Conservation (phyloP, 768 basidiomycete genomes). For the Epithele typhae region DNA sequence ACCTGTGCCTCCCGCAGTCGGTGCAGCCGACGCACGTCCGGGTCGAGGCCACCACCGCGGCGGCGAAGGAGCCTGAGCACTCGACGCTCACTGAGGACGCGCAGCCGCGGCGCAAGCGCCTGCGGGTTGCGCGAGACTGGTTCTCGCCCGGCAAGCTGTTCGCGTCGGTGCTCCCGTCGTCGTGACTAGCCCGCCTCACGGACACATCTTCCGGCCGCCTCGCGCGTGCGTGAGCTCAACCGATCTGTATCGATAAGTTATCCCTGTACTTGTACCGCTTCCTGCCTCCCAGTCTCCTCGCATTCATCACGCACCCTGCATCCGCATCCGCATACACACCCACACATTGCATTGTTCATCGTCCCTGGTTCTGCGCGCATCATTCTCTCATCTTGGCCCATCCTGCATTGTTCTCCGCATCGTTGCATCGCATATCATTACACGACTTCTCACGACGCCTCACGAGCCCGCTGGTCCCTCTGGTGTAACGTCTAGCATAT, state of each 20-base stretch:
- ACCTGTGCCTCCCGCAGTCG: conserved; percentile 18
- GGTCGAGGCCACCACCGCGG: neutral
- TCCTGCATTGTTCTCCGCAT: conserved; percentile 3
- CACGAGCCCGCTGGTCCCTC: conserved; percentile 9
- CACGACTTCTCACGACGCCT: conserved; percentile 1
- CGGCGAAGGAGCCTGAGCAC: conserved; percentile 11
- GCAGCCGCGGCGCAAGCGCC: conserved; percentile 25
- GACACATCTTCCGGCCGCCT: neutral
- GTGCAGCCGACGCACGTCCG: conserved; percentile 2
- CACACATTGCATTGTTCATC: conserved; percentile 5
- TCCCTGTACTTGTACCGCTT: conserved; percentile 8
- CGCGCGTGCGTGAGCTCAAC: conserved; percentile 3
- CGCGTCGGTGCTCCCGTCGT: conserved; percentile 25
- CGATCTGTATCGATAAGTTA: conserved; percentile 11
- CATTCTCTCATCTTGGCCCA: neutral
- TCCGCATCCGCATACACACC: neutral
- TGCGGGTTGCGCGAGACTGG: conserved; percentile 32
- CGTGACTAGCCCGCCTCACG: conserved; percentile 14
- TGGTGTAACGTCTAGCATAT: conserved; percentile 10
- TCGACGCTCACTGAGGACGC: conserved; percentile 21
- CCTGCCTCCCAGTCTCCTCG: conserved; percentile 6
- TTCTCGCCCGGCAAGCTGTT: conserved; percentile 30
- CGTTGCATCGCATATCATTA: neutral
- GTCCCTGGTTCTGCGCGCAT: neutral
- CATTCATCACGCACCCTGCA: neutral